Evolutionary conservation across 2,329 filamentous ascomycete species (phyloP).

Genomic region (Cadophora sp.): DNA sequence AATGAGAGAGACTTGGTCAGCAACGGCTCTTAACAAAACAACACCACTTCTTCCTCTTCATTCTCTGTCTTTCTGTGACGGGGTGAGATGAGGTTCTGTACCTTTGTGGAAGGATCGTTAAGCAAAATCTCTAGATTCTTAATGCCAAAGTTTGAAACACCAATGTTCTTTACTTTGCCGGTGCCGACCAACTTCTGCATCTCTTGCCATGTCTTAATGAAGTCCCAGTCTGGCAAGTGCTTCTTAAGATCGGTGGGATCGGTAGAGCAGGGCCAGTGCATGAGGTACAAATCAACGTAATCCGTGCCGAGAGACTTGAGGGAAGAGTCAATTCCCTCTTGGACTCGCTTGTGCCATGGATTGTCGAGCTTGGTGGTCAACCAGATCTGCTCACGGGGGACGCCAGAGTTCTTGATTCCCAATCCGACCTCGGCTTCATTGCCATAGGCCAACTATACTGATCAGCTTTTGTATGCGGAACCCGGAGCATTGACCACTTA

Average conservation of each 20-base stretch:
- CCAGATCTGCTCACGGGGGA: slow-evolving; percentile 71
- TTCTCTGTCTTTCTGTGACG: background rate
- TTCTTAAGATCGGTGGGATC: slow-evolving; percentile 64
- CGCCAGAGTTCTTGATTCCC: slow-evolving; percentile 70
- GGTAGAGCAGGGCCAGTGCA: slow-evolving; percentile 74
- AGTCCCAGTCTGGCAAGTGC: slow-evolving; percentile 80
- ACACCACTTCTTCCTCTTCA: background rate
- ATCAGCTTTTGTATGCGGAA: slow-evolving; percentile 1
- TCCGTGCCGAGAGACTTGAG: slow-evolving; percentile 66
- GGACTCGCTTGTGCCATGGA: slow-evolving; percentile 74
- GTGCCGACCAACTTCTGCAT: slow-evolving; percentile 72
- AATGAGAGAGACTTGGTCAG: background rate
- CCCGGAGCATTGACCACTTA: slow-evolving; percentile 11
- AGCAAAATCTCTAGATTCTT: slow-evolving; percentile 80
- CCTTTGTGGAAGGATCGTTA: slow-evolving; percentile 67
- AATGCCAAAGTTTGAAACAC: slow-evolving; percentile 87
- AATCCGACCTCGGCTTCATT: slow-evolving; percentile 75
- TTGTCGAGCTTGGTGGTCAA: slow-evolving; percentile 86
- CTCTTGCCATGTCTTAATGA: slow-evolving; percentile 78
- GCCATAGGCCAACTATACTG: slow-evolving; percentile 66
- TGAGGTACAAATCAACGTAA: slow-evolving; percentile 74
- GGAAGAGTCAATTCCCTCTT: slow-evolving; percentile 65
- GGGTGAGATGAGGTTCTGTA: slow-evolving; percentile 40
- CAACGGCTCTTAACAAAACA: background rate
- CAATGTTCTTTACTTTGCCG: slow-evolving; percentile 80